Evolutionary conservation across 176 grass and related monocot species (phyloP), one percentile per base, ranked within the genome.

Genomic region (Aegilops sharonensis): DNA sequence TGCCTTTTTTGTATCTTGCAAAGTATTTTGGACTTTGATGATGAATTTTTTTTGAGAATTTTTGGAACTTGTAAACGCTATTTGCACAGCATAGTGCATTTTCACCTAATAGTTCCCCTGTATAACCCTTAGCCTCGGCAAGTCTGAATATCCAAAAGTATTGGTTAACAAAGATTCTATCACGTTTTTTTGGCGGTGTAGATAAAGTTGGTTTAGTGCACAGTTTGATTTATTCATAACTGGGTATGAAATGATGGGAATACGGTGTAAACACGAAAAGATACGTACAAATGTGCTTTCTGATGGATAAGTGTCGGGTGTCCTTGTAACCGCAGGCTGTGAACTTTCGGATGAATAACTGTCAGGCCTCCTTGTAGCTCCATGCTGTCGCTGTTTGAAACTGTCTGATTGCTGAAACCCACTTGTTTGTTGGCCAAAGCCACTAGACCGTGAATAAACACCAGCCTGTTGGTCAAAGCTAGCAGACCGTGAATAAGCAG

Each of bases 391-490:
- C 85, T 84, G 90, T 70, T 92, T 90, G 63, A 68, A 71, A 59
- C 76, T 90, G 29, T 84, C 86, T 57, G 90, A 72, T 73, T 91
- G 82, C 34, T 88, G 82, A 85, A 27, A 64, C 10, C 90, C 72
- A 70, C 86, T 88, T 72, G 78, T 81, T 71, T 88, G 86, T 78
- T 90, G 91, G 61, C 86, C 88, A 76, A 90, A 94, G 86, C 89
- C 94, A 80, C 75, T 92, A 73, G 90, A 86, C 81, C 92, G 80
- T 21, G 94, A 91, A 92, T 94, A 91, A 89, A 42, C 79, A 47
- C 89, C 79, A 59, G 90, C 85, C 23, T 85, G 90, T 31, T 91
- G 89, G 61, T 78, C 87, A 87, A 92, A 94, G 86, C 91, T 96
- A 68, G 83, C 88, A 72, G 88, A 88, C 78, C 94, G 81, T 25